Base-by-base conservation (phyloP, 345 rosid genomes). In the Citrus maxima region DNA sequence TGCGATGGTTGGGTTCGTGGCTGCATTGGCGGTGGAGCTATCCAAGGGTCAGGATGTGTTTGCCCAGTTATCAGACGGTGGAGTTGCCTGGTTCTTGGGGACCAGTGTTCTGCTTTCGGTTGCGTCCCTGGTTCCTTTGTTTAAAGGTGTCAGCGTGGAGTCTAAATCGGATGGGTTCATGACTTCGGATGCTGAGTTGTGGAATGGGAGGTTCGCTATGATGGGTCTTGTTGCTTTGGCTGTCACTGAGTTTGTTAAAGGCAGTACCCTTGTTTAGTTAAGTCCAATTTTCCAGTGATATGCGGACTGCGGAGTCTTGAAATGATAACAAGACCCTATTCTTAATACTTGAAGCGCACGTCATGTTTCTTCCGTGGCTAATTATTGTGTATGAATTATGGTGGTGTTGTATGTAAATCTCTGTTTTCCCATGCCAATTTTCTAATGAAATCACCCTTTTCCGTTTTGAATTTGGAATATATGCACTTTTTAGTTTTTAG, bases 131-230 rank as follows among this genome's bases (percentile, higher is more conserved):
- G 78, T 93, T 6, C 98, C 98, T 0, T 42, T 92, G 30, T 87
- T 86, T 67, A 81, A 77, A 75, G 98, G 98, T 1, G 89, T 93
- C 1, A 84, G 88, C 4, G 95, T 2, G 0, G 98, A 92, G 87
- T 87, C 95, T 0, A 82, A 84, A 60, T 87, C 98, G 2, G 77
- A 84, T 0, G 98, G 92, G 54, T 0, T 93, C 4, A 92, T 92
- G 98, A 95, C 95, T 0, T 92, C 98, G 19, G 87, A 95, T 67
- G 98, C 98, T 4, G 97, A 95, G 87, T 73, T 93, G 7, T 90
- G 90, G 98, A 95, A 95, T 54, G 98, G 98, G 0, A 92, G 98
- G 61, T 73, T 95, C 0, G 98, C 98, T 0, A 95, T 95, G 98
- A 38, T 95, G 14, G 98, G 98, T 49, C 79, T 95, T 30, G 86